A percentile compares a stretch with the other conserved stretches of the same genome.
Evolutionary conservation across 2,329 filamentous ascomycete genomes (phyloP).

Genomic region (Epichloe sylvatica): DNA sequence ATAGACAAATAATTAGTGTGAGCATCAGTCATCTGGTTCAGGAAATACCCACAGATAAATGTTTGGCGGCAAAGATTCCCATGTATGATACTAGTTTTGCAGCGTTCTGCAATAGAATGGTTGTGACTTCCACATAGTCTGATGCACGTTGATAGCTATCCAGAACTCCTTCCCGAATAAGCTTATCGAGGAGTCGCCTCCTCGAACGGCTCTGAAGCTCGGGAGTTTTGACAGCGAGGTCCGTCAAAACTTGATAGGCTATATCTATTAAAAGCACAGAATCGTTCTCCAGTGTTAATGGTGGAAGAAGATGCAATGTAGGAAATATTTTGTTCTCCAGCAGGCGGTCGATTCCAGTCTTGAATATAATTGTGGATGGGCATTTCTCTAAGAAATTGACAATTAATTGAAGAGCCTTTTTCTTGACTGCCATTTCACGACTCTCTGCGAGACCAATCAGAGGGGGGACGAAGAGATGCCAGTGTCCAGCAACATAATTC

Average conservation of each 20-base stretch:
- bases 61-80: constrained; percentile 49
- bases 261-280: constrained; percentile 48
- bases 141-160: constrained; percentile 42
- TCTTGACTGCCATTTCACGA: constrained; percentile 35
- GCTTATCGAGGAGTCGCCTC: constrained; percentile 34
- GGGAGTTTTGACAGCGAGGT: constrained; percentile 29
- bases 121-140: constrained; percentile 42
- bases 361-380: constrained; percentile 36
- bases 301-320: constrained; percentile 62
- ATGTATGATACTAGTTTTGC: constrained; percentile 37
- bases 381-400: constrained; percentile 40
- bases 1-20: neutral
- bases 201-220: constrained; percentile 13
- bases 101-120: constrained; percentile 40
- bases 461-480: constrained; percentile 57
- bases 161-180: constrained; percentile 43
- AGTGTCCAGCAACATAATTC: constrained; percentile 27
- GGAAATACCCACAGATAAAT: constrained; percentile 41
- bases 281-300: constrained; percentile 59
- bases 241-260: constrained; percentile 53
- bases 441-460: constrained; percentile 58
- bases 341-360: constrained; percentile 51
- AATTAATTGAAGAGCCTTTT: constrained; percentile 42
- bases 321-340: constrained; percentile 58
- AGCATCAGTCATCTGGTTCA: neutral